Evolutionary conservation across 2,329 filamentous ascomycete species (phyloP).

Genomic region (Hymenoscyphus scutula): DNA sequence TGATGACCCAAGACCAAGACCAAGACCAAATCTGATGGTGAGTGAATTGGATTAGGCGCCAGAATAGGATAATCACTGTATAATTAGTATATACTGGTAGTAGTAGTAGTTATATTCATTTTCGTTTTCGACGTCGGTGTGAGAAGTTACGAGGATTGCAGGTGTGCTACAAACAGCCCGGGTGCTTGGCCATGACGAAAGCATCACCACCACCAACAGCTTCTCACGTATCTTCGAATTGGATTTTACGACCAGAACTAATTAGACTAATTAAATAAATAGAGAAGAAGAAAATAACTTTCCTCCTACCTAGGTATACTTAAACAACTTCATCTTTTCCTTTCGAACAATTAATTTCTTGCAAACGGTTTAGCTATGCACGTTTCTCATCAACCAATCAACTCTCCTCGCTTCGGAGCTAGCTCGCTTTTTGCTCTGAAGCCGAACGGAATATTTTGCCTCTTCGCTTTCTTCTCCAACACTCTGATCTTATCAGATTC

Average conservation of each 20-base stretch:
- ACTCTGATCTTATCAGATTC: conserved; percentile 15
- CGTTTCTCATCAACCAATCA: neutral
- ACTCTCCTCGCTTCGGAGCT: neutral
- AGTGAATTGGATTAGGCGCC: too few species aligned
- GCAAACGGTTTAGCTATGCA: neutral
- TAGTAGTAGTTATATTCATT: too few species aligned
- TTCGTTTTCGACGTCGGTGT: neutral
- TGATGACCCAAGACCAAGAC: too few species aligned
- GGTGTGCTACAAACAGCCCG: neutral
- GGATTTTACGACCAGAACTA: neutral
- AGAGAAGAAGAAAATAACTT: too few species aligned
- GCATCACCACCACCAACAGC: neutral
- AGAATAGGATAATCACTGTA: too few species aligned
- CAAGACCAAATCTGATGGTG: too few species aligned
- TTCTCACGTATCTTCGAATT: neutral
- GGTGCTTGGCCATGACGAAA: neutral
- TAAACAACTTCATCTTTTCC: too few species aligned
- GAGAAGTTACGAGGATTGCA: neutral
- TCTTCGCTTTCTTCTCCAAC: conserved; percentile 8
- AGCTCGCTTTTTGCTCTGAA: conserved; percentile 13
- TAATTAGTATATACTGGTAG: too few species aligned
- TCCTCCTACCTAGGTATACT: too few species aligned
- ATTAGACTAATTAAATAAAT: neutral
- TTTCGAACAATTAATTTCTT: neutral
- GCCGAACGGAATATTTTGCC: conserved; percentile 10